phyloP scores from a whole-genome alignment of 352 stramenopile genomes.

The Pythium sp. region DNA sequence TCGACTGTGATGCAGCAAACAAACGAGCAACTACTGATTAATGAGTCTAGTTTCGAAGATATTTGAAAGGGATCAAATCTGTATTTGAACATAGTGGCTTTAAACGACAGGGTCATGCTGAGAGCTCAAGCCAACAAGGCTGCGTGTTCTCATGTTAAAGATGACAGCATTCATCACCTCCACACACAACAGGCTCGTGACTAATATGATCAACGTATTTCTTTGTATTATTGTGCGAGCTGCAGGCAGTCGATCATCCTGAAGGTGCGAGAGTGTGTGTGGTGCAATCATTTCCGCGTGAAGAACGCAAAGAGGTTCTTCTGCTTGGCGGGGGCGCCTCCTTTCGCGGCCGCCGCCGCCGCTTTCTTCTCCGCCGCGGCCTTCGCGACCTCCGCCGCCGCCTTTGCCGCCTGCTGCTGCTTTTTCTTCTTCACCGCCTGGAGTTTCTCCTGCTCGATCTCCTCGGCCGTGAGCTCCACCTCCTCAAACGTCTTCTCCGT shows the following conservation, averaged over 20 bases:
- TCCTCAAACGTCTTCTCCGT: slow-evolving; percentile 77
- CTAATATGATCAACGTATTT: background rate
- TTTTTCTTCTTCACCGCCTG: slow-evolving; percentile 57
- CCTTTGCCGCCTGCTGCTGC: slow-evolving; percentile 35
- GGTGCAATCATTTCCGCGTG: slow-evolving; percentile 22
- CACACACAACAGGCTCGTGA: background rate
- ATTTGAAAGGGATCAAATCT: background rate
- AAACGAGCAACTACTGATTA: too few relatives aligned
- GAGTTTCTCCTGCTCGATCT: slow-evolving; percentile 49
- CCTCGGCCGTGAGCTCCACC: slow-evolving; percentile 56
- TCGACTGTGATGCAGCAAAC: background rate
- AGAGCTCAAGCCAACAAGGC: background rate
- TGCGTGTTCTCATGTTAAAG: background rate
- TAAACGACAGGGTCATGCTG: background rate
- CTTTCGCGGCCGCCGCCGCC: slow-evolving; percentile 53
- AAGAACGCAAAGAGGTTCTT: slow-evolving; percentile 76
- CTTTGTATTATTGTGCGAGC: background rate
- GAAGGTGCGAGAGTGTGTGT: background rate
- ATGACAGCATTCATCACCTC: too few relatives aligned
- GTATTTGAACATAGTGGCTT: background rate
- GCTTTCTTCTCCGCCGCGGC: slow-evolving; percentile 42
- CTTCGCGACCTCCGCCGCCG: slow-evolving; percentile 32
- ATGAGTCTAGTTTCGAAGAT: too few relatives aligned
- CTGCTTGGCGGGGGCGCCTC: slow-evolving; percentile 50
- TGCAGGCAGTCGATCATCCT: background rate